Base-by-base conservation (phyloP, 257 asterid genomes). In the Orobanche coerulescens region DNA sequence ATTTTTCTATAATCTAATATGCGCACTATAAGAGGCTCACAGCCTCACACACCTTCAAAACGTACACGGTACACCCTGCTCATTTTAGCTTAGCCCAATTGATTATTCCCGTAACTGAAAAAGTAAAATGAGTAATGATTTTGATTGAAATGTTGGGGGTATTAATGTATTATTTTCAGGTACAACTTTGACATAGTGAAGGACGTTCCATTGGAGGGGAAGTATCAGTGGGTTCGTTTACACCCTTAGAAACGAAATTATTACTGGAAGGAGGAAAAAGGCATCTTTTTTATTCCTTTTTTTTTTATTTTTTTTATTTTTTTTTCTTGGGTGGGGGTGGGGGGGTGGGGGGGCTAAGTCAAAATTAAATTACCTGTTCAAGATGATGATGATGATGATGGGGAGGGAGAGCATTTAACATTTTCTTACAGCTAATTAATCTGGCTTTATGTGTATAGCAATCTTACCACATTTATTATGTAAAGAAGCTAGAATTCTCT, bases 171-270 rank as follows among this genome's bases (percentile, higher is more conserved):
- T 54, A 42, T 57, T 71, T 80, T 47, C 82, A 88, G 96, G 93
- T 88, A 88, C 94, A 88, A 88, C 80, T 88, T 68, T 72, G 96
- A 88, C 70, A 51, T 81, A 14, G 86, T 69, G 69, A 81, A 78
- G 80, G 96, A 85, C 77, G 79, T 81, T 26, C 93, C 96, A 39
- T 49, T 85, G 88, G 86, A 85, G 61, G 96, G 96, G 18, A 82
- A 82, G 71, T 88, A 88, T 82, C 74, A 85, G 69, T 88, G 96
- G 96, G 78, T 83, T 76, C 85, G 81, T 66, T 75, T 81, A 65
- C 81, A 73, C 69, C 83, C 74, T 62, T 73, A 54, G n/a, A n/a
- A 78, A 75, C 67, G 71, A 75, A 40, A 44, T 46, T 19, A 31
- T 68, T 44, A 64, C 77, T 50, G 16, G 30, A 67, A 54, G 52